phyloP scores from a whole-genome alignment of 805 yeast species.

The Suhomyces pyralidae region DNA sequence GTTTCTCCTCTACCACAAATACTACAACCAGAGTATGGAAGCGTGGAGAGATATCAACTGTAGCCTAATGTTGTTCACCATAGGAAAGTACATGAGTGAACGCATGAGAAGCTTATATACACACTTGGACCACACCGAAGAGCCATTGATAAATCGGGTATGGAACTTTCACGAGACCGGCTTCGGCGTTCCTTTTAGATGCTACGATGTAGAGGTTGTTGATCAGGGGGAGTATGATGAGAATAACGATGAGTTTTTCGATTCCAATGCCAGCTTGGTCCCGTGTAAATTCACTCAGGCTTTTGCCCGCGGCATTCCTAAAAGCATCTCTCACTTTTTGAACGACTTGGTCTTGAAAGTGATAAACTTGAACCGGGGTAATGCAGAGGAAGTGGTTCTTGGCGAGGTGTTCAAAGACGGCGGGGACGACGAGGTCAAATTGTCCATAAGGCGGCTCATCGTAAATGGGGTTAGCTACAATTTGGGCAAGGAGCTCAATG shows the following conservation, averaged over 20 bases:
- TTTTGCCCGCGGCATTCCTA: conserved; percentile 14
- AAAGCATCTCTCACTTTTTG: conserved; percentile 34
- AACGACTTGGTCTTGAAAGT: conserved; percentile 30
- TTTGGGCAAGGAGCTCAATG: conserved; percentile 38
- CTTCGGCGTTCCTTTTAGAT: conserved; percentile 29
- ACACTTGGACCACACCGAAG: conserved; percentile 5
- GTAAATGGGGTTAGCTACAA: conserved; percentile 34
- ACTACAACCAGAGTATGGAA: conserved; percentile 45
- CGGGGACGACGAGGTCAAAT: conserved; percentile 21
- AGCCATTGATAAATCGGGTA: conserved; percentile 19
- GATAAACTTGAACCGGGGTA: conserved; percentile 36
- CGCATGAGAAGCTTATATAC: conserved; percentile 6
- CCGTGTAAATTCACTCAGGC: conserved; percentile 14
- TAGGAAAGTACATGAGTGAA: conserved; percentile 6
- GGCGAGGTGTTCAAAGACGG: conserved; percentile 31
- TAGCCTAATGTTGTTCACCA: conserved; percentile 8
- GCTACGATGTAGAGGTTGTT: conserved; percentile 30
- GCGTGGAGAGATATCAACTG: conserved; percentile 52
- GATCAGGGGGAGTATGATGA: conserved; percentile 35
- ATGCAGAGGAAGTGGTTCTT: conserved; percentile 36
- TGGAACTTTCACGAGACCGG: conserved; percentile 35
- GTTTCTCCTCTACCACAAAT: conserved; percentile 61
- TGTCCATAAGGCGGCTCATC: conserved; percentile 23
- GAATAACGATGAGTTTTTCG: conserved; percentile 15
- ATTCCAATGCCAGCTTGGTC: conserved; percentile 13